Evolutionary conservation across 495 filamentous ascomycete genomes (phyloP).

Genomic region (Aspergillus mulundensis): DNA sequence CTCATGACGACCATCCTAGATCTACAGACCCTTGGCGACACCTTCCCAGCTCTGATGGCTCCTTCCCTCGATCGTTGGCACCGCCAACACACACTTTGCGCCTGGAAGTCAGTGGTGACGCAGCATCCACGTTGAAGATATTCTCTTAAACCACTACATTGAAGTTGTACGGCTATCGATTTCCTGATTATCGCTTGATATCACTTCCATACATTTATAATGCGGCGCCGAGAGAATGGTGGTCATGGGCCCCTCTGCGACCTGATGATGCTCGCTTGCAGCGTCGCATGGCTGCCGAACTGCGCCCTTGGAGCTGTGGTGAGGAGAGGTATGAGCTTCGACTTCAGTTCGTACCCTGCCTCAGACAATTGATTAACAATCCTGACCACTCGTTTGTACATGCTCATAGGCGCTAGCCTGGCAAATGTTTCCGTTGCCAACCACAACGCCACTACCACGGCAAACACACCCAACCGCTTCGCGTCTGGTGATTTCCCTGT

Average conservation of each 20-base stretch:
- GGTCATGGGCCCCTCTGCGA: neutral
- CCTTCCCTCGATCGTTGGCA: neutral
- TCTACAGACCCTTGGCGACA: too few relatives aligned
- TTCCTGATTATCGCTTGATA: constrained; percentile 4
- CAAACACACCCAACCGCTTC: constrained; percentile 36
- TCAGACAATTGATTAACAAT: neutral
- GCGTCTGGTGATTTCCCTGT: constrained; percentile 50
- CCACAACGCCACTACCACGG: neutral
- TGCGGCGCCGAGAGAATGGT: neutral
- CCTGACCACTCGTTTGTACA: neutral
- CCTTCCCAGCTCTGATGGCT: neutral
- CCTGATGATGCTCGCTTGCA: neutral
- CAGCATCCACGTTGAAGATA: neutral
- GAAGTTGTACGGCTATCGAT: neutral
- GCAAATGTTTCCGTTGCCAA: constrained; percentile 3
- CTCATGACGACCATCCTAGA: too few relatives aligned
- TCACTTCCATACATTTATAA: constrained; percentile 6
- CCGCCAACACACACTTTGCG: too few relatives aligned
- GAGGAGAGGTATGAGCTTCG: constrained; percentile 4
- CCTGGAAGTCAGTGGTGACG: too few relatives aligned
- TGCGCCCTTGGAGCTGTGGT: neutral
- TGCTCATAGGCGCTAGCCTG: neutral
- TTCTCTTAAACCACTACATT: neutral
- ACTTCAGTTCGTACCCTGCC: constrained; percentile 2
- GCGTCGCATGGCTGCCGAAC: neutral